These are phyloP conservation scores for Candida maesae DNA, from an alignment of 805 yeast species.

Conservation along the genomic window DNA sequence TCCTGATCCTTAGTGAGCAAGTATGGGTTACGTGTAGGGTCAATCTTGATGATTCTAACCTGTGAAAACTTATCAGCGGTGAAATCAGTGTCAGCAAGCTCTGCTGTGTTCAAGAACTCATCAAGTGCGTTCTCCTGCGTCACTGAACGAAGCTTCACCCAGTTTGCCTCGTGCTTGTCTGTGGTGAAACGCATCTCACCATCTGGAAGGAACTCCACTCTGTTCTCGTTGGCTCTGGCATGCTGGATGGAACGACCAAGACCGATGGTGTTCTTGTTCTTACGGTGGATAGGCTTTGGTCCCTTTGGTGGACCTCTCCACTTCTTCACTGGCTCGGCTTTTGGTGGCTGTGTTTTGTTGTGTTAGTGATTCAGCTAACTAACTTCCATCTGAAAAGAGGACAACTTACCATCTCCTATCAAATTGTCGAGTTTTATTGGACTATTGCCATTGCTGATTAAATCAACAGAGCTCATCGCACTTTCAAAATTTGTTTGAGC, in stretches of 20 bases:
- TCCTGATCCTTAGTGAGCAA: slow-evolving; percentile 66
- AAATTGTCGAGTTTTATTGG: neutral
- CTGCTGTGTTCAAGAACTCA: slow-evolving; percentile 93
- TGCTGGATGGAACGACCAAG: slow-evolving; percentile 81
- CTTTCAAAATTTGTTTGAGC: neutral
- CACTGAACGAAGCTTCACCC: slow-evolving; percentile 90
- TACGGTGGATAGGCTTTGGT: slow-evolving; percentile 84
- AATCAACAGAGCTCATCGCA: neutral
- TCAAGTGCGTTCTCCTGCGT: slow-evolving; percentile 93
- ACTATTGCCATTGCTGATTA: neutral
- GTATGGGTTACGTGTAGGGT: slow-evolving; percentile 50
- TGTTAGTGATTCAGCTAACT: neutral
- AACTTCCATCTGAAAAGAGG: too few species aligned
- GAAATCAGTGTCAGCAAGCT: slow-evolving; percentile 92
- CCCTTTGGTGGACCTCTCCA: slow-evolving; percentile 84
- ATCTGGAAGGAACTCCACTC: slow-evolving; percentile 70
- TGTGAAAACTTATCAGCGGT: slow-evolving; percentile 84
- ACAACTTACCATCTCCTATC: too few species aligned
- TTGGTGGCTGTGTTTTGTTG: slow-evolving; percentile 30
- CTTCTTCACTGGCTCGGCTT: slow-evolving; percentile 51
- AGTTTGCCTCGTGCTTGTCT: slow-evolving; percentile 72
- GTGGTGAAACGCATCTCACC: slow-evolving; percentile 90
- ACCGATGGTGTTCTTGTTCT: slow-evolving; percentile 80
- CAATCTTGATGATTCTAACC: slow-evolving; percentile 79
- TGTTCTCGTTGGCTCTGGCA: slow-evolving; percentile 65